Evolutionary conservation across 805 yeast species (phyloP), one percentile per base, ranked within the genome.

Genomic region (Cyberlindnera xylosilytica): DNA sequence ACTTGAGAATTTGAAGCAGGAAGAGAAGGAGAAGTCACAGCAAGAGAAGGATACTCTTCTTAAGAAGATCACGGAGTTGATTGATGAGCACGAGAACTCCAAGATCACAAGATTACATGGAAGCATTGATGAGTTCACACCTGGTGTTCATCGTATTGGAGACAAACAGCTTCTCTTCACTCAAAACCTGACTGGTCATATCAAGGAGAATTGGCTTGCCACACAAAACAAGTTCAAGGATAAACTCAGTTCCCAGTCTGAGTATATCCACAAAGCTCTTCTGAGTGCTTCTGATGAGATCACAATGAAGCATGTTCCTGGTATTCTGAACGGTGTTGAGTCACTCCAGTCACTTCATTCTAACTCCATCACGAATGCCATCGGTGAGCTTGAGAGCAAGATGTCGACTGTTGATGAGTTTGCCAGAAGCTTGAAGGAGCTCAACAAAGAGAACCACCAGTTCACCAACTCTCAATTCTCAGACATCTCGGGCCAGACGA

Each of bases 281-380:
- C 37, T 34, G 15, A 10, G 12, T 9, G 19, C 31, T 8, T 34
- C 18, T 34, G 61, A 61, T 24, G 35, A 34, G 15, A 49, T 46
- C 18, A 41, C 47, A 2, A 5, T 38, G 41, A 16, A 41, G 50
- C 6, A 56, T 52, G 9, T 56, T 34, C 6, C 46, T 36, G 15
- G 45, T 54, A 20, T 56, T 48, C 31, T 45, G 42, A 6, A 38
- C 47, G 7, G 43, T 49, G 17, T 52, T 45, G 11, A 41, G 45
- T n/a, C 48, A 46, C 47, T 52, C 44, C 34, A 41, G 4, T n/a
- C 10, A 1, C 32, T 29, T 1, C 46, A 44, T 6, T 38, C 34
- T 12, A 24, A 20, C 7, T n/a, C 34, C 13, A 28, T 39, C 12
- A 8, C 36, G 1, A 30, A 29, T 3, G 39, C 48, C 2, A 36